Evolutionary conservation across 441 rosid genomes (phyloP), one percentile per base, ranked within the genome.

Genomic region (Pelargonium fulgidum): DNA sequence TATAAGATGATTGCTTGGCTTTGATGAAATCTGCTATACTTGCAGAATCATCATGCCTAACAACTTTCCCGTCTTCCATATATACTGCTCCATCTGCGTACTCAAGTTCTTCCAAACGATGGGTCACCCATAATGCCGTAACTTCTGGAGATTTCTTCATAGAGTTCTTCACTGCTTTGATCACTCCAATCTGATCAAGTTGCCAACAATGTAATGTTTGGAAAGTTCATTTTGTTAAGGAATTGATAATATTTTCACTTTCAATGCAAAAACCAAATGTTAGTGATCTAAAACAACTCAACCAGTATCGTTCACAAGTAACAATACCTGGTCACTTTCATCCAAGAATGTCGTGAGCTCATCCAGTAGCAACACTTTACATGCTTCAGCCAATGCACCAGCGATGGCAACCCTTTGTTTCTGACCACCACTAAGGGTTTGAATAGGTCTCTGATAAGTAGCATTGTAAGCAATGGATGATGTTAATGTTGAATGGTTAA

Each of bases 351-450:
- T 93, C 1, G 97, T 91, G 70, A 93, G 97, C 86, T 93, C 99
- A 77, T 93, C 96, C 75, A 93, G 76, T 70, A 91, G 76, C 62
- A 91, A 79, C 64, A 91, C 96, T 76, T 86, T 89, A 81, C 95
- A 88, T 58, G 92, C 86, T 87, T 93, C 97, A 69, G 99, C 99
- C 41, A 93, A 81, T 80, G 99, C 97, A 72, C 99, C 96, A 0
- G 97, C 97, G 72, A 93, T 91, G 41, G 97, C 99, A 8, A 91
- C 91, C 83, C 96, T 83, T 81, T 93, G 96, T 78, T 93, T 93
- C 78, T 93, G 97, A 78, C 97, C 99, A 58, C 99, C 99, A 66
- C 97, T 93, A 4, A 93, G 90, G 67, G 99, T 93, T 84, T 91
- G 99, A 81, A 93, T 83, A 13, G 96, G 91, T 79, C 97, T 89